phyloP scores from a whole-genome alignment of 371 early-diverging fungal genomes.

The Dinochytrium kinnereticum region DNA sequence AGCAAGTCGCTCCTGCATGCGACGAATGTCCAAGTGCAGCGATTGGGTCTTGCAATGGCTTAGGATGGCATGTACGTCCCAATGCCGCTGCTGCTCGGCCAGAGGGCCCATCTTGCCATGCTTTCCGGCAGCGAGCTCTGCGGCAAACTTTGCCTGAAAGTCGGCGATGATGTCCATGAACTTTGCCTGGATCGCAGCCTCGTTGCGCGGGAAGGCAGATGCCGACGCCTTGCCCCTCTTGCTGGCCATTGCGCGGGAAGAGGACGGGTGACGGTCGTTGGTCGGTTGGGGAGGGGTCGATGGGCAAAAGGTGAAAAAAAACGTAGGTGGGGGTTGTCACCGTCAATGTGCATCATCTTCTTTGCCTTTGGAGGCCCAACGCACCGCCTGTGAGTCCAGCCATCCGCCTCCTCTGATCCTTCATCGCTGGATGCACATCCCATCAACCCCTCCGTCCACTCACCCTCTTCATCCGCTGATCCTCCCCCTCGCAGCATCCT shows the following conservation, averaged over 20 bases:
- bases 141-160: not conserved
- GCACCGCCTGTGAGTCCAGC: slow-evolving; percentile 1
- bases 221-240: not conserved
- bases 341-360: not conserved
- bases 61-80: slow-evolving; percentile 10
- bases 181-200: not conserved
- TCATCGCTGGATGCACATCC: not conserved
- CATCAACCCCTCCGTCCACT: not conserved
- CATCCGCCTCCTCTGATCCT: too few species aligned
- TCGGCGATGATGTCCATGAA: slow-evolving; percentile 6
- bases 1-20: not conserved
- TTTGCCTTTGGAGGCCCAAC: not conserved
- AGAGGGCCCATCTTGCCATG: slow-evolving; percentile 12
- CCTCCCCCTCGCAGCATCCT: slow-evolving; percentile 30
- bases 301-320: not conserved
- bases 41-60: not conserved
- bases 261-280: too few species aligned
- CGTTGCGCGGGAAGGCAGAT: not conserved
- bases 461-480: not conserved
- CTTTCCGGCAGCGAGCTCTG: not conserved
- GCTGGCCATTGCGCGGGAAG: too few species aligned
- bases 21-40: not conserved
- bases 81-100: slow-evolving; percentile 1
- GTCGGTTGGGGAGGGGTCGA: too few species aligned
- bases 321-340: not conserved